Evolutionary conservation across 2,329 filamentous ascomycete species (phyloP), one percentile per base, ranked within the genome.

Genomic region (Coniochaeta hoffmannii): DNA sequence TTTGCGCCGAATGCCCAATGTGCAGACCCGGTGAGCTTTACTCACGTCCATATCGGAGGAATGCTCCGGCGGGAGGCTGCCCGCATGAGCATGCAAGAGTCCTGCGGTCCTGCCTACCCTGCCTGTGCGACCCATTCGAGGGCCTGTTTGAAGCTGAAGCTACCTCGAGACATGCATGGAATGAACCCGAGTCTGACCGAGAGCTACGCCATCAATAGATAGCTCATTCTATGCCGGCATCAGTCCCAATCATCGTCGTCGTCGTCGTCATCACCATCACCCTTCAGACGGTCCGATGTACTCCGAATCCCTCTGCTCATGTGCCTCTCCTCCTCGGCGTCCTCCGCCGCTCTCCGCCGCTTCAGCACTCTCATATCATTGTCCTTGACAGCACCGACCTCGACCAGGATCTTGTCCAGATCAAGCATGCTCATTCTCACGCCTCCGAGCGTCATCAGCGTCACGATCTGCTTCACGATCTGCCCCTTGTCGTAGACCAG

Each of bases 391-490:
- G 91, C 93, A 3, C 91, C 91, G 35, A 95, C 77, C 50, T 91
- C 87, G 2, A 97, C 81, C 35, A 99, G 75, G 38, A 97, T 69
- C 62, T 86, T 82, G 68, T 97, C 91, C 57, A 97, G 74, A 66
- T 95, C 86, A 71, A 81, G 73, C 75, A 90, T 79, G 61, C 77
- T 85, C 56, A 87, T 90, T 60, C 80, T 79, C 3, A 82, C 79
- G 4, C 94, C 94, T 10, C 85, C 84, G 49, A 97, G 71, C 54
- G 90, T 89, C 64, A 83, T 81, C 60, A 99, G 73, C 4, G 93
- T 97, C n/a, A 99, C 88, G 53, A 97, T 74, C 72, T 99, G 94
- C 74, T 85, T 90, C 68, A 86, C 85, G 61, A 99, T 96, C 68
- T 99, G 90, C 17, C 90, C 91, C 64, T 96, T 90, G 68, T 87